Conservation (phyloP, 2,329 filamentous ascomycete species). For the Tolypocladium inflatum region DNA sequence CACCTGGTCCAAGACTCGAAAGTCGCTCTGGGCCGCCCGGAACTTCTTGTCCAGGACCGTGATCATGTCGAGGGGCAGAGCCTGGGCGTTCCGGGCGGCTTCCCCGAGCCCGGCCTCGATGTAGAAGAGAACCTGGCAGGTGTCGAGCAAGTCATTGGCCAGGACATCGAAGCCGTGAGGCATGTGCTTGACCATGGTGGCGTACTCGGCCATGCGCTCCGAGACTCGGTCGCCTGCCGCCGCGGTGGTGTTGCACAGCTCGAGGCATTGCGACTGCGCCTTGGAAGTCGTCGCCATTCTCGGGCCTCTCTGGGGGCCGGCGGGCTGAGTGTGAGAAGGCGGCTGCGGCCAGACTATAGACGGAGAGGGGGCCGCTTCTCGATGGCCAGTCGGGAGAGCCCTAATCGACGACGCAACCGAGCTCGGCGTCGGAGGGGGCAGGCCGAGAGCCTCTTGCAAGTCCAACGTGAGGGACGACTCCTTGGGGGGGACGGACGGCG, state of each 20-base stretch:
- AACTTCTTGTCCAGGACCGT: conserved; percentile 58
- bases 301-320: background rate
- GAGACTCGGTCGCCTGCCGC: conserved; percentile 54
- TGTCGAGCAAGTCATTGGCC: conserved; percentile 57
- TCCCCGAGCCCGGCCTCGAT: conserved; percentile 57
- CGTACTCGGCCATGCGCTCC: conserved; percentile 54
- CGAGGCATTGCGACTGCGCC: conserved; percentile 21
- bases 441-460: conserved; percentile 4
- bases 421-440: background rate
- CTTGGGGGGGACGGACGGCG: conserved; percentile 3
- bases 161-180: conserved; percentile 48
- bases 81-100: conserved; percentile 36
- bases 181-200: conserved; percentile 45
- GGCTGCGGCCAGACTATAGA: background rate
- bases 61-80: conserved; percentile 50
- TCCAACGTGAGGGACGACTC: conserved; percentile 3
- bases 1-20: conserved; percentile 54
- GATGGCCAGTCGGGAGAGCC: background rate
- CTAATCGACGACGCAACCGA: background rate
- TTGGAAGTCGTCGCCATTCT: conserved; percentile 11
- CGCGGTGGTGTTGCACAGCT: conserved; percentile 48
- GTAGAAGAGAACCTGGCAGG: conserved; percentile 56
- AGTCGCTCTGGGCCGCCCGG: conserved; percentile 49
- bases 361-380: background rate
- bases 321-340: background rate